A percentile compares a stretch with the other conserved stretches of the same genome.
Evolutionary conservation across 2,329 filamentous ascomycete genomes (phyloP).

Genomic region (Pyricularia sp.): DNA sequence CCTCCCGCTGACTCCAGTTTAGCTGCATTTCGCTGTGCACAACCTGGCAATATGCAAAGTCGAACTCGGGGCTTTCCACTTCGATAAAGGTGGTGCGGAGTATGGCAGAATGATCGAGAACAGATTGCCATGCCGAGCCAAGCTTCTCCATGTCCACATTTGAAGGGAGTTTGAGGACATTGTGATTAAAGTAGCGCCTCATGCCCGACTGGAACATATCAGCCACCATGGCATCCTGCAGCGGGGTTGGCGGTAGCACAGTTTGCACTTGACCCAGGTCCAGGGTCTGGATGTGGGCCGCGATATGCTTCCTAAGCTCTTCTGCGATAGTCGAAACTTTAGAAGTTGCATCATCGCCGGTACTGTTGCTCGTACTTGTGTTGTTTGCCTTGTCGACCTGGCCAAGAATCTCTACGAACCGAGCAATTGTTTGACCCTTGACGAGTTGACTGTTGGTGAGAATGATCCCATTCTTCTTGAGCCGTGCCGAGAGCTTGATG

Average conservation of each 20-base stretch:
- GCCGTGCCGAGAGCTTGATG: constrained; percentile 69
- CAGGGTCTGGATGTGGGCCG: neutral
- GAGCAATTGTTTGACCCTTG: constrained; percentile 56
- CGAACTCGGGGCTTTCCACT: constrained; percentile 50
- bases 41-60: constrained; percentile 40
- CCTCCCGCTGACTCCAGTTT: constrained; percentile 16
- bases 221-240: constrained; percentile 80
- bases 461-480: constrained; percentile 50
- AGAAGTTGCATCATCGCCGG: neutral
- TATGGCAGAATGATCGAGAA: constrained; percentile 56
- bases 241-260: constrained; percentile 66
- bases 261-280: constrained; percentile 36
- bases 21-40: constrained; percentile 20
- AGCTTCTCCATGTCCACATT: constrained; percentile 47
- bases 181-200: constrained; percentile 75
- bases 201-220: constrained; percentile 73
- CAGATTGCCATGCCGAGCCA: constrained; percentile 48
- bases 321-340: neutral
- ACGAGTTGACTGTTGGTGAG: constrained; percentile 72
- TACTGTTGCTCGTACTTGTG: no score
- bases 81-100: constrained; percentile 65
- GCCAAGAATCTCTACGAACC: constrained; percentile 35
- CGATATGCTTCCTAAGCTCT: neutral
- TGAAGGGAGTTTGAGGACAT: constrained; percentile 54
- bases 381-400: neutral